Conservation (phyloP, 2,329 filamentous ascomycete genomes). For the Cordyceps militaris region DNA sequence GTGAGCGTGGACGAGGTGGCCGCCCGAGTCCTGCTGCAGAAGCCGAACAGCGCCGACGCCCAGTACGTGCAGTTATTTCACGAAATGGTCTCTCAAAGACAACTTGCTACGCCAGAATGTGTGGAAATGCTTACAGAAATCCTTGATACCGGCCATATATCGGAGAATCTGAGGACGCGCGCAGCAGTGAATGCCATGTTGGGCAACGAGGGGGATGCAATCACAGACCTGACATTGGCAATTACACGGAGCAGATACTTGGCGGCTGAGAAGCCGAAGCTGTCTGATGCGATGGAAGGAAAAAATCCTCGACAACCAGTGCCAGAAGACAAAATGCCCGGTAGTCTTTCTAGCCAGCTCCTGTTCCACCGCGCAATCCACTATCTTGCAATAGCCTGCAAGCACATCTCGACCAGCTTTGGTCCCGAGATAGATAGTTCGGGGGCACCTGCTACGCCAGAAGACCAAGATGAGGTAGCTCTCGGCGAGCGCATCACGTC, state of each 20-base stretch:
- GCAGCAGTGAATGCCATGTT: not conserved
- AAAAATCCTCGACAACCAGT: slow-evolving; percentile 15
- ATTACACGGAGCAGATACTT: not conserved
- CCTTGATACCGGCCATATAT: slow-evolving; percentile 48
- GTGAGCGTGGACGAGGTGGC: slow-evolving; percentile 73
- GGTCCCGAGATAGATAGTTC: not conserved
- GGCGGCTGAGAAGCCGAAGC: too few species aligned
- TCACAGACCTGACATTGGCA: not conserved
- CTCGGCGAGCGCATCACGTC: slow-evolving; percentile 20
- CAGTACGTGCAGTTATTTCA: slow-evolving; percentile 91
- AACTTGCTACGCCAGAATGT: slow-evolving; percentile 63
- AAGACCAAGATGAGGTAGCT: not conserved
- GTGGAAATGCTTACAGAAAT: slow-evolving; percentile 62
- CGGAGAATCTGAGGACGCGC: not conserved
- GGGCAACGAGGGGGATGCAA: not conserved
- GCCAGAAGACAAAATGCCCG: slow-evolving; percentile 52
- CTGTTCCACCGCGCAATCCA: slow-evolving; percentile 66
- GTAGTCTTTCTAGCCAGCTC: slow-evolving; percentile 66
- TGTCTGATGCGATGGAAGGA: not conserved
- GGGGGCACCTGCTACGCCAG: not conserved
- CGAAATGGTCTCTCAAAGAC: slow-evolving; percentile 74
- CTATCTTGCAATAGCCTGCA: slow-evolving; percentile 65
- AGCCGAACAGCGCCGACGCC: slow-evolving; percentile 61
- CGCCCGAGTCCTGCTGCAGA: slow-evolving; percentile 62
- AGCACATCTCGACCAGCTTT: slow-evolving; percentile 39